Conservation (phyloP, 805 yeast species). For the Metschnikowia borealis region DNA sequence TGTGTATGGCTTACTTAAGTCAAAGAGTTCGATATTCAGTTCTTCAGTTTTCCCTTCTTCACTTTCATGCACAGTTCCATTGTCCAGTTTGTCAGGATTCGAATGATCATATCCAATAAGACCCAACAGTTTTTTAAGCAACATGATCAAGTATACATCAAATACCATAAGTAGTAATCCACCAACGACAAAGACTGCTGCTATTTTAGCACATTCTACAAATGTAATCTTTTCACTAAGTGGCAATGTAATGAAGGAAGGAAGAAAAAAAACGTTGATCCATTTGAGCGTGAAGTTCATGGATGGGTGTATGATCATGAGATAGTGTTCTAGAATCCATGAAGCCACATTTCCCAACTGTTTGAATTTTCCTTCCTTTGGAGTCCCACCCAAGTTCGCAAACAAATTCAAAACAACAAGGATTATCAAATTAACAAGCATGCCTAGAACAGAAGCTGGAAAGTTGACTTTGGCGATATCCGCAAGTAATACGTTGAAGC, state of each 20-base stretch:
- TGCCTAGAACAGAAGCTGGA: slow-evolving; percentile 69
- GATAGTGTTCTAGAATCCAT: slow-evolving; percentile 28
- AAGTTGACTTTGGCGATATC: slow-evolving; percentile 46
- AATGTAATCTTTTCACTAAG: slow-evolving; percentile 61
- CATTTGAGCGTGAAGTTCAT: slow-evolving; percentile 67
- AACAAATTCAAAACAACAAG: slow-evolving; percentile 35
- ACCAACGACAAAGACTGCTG: slow-evolving; percentile 69
- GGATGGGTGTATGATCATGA: slow-evolving; percentile 50
- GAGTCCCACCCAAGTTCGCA: slow-evolving; percentile 5
- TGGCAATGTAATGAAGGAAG: slow-evolving; percentile 71
- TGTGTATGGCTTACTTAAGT: slow-evolving; percentile 7
- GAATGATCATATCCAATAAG: slow-evolving; percentile 8
- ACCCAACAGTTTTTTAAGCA: slow-evolving; percentile 18
- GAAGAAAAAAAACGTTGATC: slow-evolving; percentile 77
- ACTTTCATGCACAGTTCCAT: slow-evolving; percentile 7
- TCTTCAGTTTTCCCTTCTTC: slow-evolving; percentile 13
- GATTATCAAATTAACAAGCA: slow-evolving; percentile 53
- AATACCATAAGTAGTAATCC: slow-evolving; percentile 47
- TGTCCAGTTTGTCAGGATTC: slow-evolving; percentile 8
- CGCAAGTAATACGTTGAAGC: slow-evolving; percentile 45
- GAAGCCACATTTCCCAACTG: slow-evolving; percentile 10
- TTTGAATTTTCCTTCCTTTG: neutral
- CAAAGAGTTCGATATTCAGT: slow-evolving; percentile 12
- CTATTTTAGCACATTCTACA: slow-evolving; percentile 67
- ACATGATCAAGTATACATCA: slow-evolving; percentile 36